These are phyloP conservation scores for Corchorus capsularis DNA, from an alignment of 345 rosid genomes.

Conservation along the genomic window DNA sequence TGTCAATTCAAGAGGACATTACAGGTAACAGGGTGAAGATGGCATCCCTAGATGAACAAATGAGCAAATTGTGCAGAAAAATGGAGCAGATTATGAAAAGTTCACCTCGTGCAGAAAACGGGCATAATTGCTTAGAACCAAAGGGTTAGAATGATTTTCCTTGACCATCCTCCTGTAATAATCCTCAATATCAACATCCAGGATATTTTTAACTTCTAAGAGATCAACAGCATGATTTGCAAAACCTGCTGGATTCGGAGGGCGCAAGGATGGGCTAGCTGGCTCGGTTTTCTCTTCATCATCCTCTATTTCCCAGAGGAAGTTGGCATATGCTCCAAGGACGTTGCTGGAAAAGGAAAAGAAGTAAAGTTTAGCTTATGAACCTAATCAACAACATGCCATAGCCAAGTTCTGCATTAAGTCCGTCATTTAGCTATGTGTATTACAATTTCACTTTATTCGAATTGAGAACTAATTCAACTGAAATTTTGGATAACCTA, in stretches of 20 bases:
- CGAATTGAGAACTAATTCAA: neutral
- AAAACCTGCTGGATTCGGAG: neutral
- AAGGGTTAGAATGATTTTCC: constrained; percentile 13
- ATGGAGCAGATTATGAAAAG: neutral
- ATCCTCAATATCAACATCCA: constrained; percentile 10
- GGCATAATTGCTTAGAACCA: constrained; percentile 20
- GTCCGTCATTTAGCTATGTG: neutral
- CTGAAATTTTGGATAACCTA: neutral
- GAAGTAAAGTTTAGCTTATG: neutral
- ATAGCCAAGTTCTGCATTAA: neutral
- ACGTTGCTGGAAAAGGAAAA: constrained; percentile 49
- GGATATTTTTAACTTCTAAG: neutral
- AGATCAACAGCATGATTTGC: neutral
- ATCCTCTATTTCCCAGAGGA: constrained; percentile 79
- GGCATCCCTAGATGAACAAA: neutral
- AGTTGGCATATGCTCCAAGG: constrained; percentile 79
- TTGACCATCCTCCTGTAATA: constrained; percentile 19
- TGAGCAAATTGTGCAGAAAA: neutral
- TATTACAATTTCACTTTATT: neutral
- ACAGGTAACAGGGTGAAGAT: neutral
- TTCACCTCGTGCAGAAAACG: constrained; percentile 20
- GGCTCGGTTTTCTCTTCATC: constrained; percentile 32
- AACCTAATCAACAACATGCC: neutral
- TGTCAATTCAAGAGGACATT: constrained; percentile 23
- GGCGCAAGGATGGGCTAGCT: constrained; percentile 2